Conservation (phyloP, 2,329 filamentous ascomycete species). For the Monilinia fructigena region DNA sequence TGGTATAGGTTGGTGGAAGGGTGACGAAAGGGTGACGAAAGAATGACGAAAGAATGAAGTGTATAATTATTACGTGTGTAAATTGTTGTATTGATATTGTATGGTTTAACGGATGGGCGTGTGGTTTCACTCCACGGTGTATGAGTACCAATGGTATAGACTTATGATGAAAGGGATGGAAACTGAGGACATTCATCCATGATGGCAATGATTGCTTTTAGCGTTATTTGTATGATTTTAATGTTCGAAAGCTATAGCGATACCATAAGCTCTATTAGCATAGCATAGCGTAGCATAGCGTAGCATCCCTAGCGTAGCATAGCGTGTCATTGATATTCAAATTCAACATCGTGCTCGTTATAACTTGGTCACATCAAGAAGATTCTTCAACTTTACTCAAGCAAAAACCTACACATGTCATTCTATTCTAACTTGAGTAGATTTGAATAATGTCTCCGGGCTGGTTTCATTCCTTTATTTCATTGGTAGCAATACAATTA, state of each 20-base stretch:
- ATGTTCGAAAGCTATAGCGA: not conserved
- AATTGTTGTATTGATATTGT: slow-evolving; percentile 11
- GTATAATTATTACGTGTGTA: slow-evolving; percentile 6
- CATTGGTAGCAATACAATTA: too few species aligned
- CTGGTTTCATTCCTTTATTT: too few species aligned
- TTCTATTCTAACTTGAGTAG: not conserved
- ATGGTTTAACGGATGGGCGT: not conserved
- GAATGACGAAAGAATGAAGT: not conserved
- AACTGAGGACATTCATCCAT: not conserved
- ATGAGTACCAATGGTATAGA: not conserved
- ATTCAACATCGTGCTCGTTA: not conserved
- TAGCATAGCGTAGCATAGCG: not conserved
- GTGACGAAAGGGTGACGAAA: not conserved
- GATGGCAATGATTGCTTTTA: not conserved
- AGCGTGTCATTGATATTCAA: too few species aligned
- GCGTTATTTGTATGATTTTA: not conserved
- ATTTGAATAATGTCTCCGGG: not conserved
- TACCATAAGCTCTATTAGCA: not conserved
- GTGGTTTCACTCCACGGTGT: not conserved
- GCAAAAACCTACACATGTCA: not conserved
- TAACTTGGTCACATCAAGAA: not conserved
- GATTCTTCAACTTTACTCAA: not conserved
- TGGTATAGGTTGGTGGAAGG: not conserved
- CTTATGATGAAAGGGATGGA: not conserved
- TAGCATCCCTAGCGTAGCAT: not conserved